phyloP scores from a whole-genome alignment of 208 protist species.

The Trypanosoma avium region DNA sequence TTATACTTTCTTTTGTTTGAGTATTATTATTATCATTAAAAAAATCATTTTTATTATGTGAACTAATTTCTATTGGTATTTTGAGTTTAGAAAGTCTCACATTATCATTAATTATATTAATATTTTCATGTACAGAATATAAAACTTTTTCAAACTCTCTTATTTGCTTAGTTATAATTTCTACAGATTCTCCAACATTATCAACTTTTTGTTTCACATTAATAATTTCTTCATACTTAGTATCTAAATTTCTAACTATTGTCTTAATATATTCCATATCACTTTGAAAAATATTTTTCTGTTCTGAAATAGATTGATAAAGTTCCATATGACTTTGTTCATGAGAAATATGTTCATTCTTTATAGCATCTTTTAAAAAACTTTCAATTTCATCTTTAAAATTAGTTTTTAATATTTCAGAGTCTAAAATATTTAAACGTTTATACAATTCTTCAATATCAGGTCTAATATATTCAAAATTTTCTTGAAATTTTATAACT shows the following conservation, averaged over 20 bases:
- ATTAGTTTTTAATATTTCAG: neutral
- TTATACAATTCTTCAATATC: neutral
- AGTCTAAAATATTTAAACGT: constrained; percentile 3
- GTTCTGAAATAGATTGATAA: neutral
- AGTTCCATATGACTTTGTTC: constrained; percentile 7
- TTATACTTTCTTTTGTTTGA: neutral
- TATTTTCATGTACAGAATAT: constrained; percentile 1
- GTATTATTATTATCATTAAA: neutral
- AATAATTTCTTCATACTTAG: constrained; percentile 6
- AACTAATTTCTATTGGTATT: neutral
- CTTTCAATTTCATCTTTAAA: constrained; percentile 1
- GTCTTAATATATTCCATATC: constrained; percentile 12
- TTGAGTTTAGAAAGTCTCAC: neutral
- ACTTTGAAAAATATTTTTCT: constrained; percentile 2
- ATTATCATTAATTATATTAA: neutral
- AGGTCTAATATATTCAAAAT: neutral
- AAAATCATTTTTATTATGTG: neutral
- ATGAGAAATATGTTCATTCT: neutral
- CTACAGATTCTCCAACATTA: neutral
- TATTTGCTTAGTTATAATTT: neutral
- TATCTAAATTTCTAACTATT: constrained; percentile 2
- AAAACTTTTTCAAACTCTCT: neutral
- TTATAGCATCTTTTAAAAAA: neutral
- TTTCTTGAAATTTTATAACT: neutral
- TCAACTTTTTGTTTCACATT: neutral